Evolutionary conservation across 2,329 filamentous ascomycete genomes (phyloP), one percentile per base, ranked within the genome.

Genomic region (Hypoxylon sp.): DNA sequence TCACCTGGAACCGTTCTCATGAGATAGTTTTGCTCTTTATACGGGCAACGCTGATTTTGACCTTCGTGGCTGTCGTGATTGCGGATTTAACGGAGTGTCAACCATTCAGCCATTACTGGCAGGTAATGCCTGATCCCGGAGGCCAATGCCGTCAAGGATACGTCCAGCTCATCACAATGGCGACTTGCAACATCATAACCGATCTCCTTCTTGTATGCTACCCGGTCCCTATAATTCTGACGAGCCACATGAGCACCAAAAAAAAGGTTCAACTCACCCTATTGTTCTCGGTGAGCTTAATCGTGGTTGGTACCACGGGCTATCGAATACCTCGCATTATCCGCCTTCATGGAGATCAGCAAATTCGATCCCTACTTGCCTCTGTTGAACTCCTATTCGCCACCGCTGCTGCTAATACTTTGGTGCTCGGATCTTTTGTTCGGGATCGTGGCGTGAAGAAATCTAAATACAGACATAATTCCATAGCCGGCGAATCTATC

Each of bases 391-490:
- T 98, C 6, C 85, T 98, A 0, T 95, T 95, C 56, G 95, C 96
- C 4, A 93, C 95, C 0, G 89, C 90, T 0, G 92, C 97, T 0
- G 93, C 95, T 11, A 99, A 98, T 78, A 91, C 92, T 2, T 86
- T 99, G 20, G 92, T 98, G 0, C 88, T 99, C 2, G 95, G 95
- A 11, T 97, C 95, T 0, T 98, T 98, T 76, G 90, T 98, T 30
- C 89, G 95, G 13, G 95, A 98, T 78, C 89, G 93, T 59, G 96
- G 96, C 27, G 84, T 94, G 44, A 98, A 98, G 85, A 97, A 97
- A 81, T 86, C 87, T 63, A 96, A 94, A 77, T 98, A 92, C 82
- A 91, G 91, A 60, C 86, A 89, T 68, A 85, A 85, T 14, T 89
- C 90, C 1, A 82, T 85, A 11, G 82, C 87, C 3, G 86, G 86